Base-by-base conservation (phyloP, 2,329 filamentous ascomycete species). In the Cercospora sp. region DNA sequence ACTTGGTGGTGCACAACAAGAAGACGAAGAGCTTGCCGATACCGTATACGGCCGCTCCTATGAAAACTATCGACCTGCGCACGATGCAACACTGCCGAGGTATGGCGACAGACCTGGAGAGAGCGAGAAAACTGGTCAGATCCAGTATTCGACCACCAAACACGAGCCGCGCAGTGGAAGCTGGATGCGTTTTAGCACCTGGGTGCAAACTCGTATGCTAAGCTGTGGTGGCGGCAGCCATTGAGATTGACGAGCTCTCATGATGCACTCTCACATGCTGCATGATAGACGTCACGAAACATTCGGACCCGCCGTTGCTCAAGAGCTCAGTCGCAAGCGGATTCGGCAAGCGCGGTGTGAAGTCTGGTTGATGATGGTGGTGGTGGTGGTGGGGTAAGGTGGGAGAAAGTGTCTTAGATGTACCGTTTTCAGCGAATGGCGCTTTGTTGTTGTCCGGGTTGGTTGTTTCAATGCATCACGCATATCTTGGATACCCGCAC, bases 161-260 rank as follows among this genome's bases (percentile, higher is more conserved):
- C 40, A 63, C 45, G 33, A 68, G 61, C n/a, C 62, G 48, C 65
- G 63, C 57, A 62, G 67, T 62, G 69, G 71, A 31, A 76, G 80
- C 23, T 87, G 85, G 85, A 79, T 86, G 67, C 79, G 83, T 26
- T 87, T 87, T 73, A 78, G 86, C 64, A 85, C 85, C 1, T 88
- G 86, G 86, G 79, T 86, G 68, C 82, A 83, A 73, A 87, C 85
- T 33, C 80, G 85, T 67, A 75, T 87, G 66, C 82, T 87, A 71
- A 84, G 85, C 71, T 80, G 86, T 67, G 79, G 80, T 45, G 60
- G 36, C 33, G 30, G 62, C 31, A n/a, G 62, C 16, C 51, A 36
- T 23, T 33, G 62, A 48, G 28, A 26, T 28, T 59, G 18, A 58
- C 9, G 20, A 58, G 36, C 45, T 7, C 45, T 58, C 16, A 28